Base-by-base conservation (phyloP, 805 yeast species). In the Priceomyces fermenticarens region DNA sequence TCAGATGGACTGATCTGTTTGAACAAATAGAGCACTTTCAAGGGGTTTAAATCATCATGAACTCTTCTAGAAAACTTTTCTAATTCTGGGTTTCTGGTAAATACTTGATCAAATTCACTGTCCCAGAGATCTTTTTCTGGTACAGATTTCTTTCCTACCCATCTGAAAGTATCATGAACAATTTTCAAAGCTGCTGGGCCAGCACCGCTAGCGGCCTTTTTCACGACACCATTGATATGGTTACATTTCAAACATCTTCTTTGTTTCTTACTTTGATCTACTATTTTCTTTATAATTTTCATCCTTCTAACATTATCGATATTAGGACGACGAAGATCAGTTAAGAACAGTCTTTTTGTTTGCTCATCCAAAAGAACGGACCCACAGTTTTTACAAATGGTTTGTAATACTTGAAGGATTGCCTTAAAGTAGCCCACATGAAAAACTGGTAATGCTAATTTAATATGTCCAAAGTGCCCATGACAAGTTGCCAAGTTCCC, bases 391-490 rank as follows among this genome's bases (percentile, higher is more conserved):
- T 93, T 93, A 72, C 99, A 93, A 46, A 93, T 81, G 40, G 87
- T 80, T 62, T 93, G 99, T 41, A 93, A 66, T 31, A 93, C 89
- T 56, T 81, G 85, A 49, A 93, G 85, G 15, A 88, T 85, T 32
- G 90, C 83, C 61, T 91, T 91, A 75, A 93, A 93, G 62, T 90
- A 93, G 13, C 99, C 99, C 35, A 93, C 93, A 58, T 93, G 99
- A 68, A 91, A 93, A 10, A 90, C 98, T 1, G 99, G 99, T 34
- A 93, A 70, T 0, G 98, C 96, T 39, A 93, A 74, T 54, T 88
- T 80, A 48, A 93, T 79, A 57, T 95, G 97, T 32, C 99, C 99
- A 62, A 93, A 93, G 67, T 93, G 99, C 43, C 99, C 99, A 66
- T 91, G 97, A 62, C 99, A 93, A 1, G 96, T 78, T 0, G 96